These are phyloP conservation scores for Colletotrichum liriopes DNA, from an alignment of 2,329 filamentous ascomycete species.

Conservation along the genomic window DNA sequence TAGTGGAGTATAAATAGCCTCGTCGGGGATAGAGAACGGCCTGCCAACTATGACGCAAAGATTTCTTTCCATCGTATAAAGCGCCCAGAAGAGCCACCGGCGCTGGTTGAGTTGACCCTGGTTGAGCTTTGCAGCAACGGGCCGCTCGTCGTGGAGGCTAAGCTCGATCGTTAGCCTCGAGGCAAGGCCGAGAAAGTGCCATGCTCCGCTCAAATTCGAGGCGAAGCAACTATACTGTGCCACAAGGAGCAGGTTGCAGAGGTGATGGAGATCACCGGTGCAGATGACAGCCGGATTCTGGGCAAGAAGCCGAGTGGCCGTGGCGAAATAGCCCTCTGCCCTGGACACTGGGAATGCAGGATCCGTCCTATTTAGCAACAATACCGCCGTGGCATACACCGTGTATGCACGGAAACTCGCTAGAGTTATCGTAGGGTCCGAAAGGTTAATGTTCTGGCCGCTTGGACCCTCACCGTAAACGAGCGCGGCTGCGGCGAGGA, in stretches of 20 bases:
- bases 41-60: constrained; percentile 42
- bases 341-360: constrained; percentile 30
- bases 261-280: constrained; percentile 38
- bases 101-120: constrained; percentile 14
- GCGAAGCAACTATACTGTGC: constrained; percentile 40
- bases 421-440: neutral
- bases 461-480: constrained; percentile 28
- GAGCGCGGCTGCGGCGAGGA: constrained; percentile 21
- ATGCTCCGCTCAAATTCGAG: constrained; percentile 38
- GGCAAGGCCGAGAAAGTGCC: constrained; percentile 42
- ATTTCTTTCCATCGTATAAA: constrained; percentile 42
- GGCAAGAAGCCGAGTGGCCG: constrained; percentile 28
- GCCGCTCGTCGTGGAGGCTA: constrained; percentile 33
- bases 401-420: constrained; percentile 32
- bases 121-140: neutral
- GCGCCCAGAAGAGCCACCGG: constrained; percentile 42
- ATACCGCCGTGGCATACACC: constrained; percentile 36
- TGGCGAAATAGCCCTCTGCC: constrained; percentile 38
- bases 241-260: constrained; percentile 37
- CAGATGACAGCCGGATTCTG: constrained; percentile 29
- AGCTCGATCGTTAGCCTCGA: constrained; percentile 39
- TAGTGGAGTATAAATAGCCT: constrained; percentile 39
- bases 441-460: neutral
- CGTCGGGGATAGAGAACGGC: constrained; percentile 41
- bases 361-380: constrained; percentile 42